These are phyloP conservation scores for Arabis alpina DNA, from an alignment of 345 rosid species.

Conservation along the genomic window DNA sequence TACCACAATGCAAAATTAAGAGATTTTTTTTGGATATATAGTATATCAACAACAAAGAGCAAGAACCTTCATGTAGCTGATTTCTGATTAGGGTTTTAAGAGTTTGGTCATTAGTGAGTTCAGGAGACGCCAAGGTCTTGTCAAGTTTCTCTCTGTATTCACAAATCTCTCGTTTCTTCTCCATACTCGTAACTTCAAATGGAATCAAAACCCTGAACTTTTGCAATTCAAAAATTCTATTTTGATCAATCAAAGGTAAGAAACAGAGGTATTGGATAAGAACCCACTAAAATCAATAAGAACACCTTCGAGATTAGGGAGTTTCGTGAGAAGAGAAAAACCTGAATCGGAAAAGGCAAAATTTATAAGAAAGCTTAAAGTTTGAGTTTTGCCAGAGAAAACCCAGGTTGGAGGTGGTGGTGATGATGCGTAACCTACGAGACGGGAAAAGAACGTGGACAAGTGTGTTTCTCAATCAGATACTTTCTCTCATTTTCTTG, in stretches of 20 bases:
- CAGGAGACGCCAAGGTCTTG: slow-evolving; percentile 70
- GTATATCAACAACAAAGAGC: neutral
- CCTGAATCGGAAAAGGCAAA: slow-evolving; percentile 13
- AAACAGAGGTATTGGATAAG: slow-evolving; percentile 15
- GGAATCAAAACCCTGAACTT: neutral
- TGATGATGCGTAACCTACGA: slow-evolving; percentile 46
- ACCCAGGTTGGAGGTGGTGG: slow-evolving; percentile 30
- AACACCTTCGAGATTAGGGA: slow-evolving; percentile 9
- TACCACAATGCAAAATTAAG: neutral
- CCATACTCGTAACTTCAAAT: slow-evolving; percentile 55
- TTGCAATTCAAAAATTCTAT: neutral
- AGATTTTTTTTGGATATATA: neutral
- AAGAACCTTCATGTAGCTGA: slow-evolving; percentile 64
- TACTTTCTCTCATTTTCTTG: slow-evolving; percentile 43
- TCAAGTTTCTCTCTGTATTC: slow-evolving; percentile 80
- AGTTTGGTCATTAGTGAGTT: slow-evolving; percentile 55
- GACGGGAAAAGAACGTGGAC: slow-evolving; percentile 50
- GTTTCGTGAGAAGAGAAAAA: slow-evolving; percentile 17
- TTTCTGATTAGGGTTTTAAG: slow-evolving; percentile 62
- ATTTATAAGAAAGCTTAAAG: slow-evolving; percentile 5
- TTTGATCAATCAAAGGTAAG: neutral
- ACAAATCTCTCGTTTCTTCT: slow-evolving; percentile 51
- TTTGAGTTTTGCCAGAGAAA: slow-evolving; percentile 28
- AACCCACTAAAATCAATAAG: slow-evolving; percentile 19
- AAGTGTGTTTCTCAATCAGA: slow-evolving; percentile 23